Base-by-base conservation (phyloP, 345 rosid species). In the Populus deltoides region DNA sequence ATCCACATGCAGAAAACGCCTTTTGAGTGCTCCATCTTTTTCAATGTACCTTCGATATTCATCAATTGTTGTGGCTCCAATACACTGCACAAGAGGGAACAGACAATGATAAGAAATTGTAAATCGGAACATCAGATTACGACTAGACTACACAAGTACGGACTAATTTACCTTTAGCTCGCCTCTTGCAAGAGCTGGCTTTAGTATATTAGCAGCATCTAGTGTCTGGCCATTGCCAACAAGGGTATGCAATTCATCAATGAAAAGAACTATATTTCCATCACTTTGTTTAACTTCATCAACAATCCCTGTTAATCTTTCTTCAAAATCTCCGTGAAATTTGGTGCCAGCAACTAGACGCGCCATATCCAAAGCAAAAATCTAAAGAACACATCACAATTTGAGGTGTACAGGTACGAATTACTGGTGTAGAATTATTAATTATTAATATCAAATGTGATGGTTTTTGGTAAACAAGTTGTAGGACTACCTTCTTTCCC, bases 171-270 rank as follows among this genome's bases (percentile, higher is more conserved):
- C 99, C 97, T 96, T 98, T 85, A 96, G 82, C 88, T 96, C 99
- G 82, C 99, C 99, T 89, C 99, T 90, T 22, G 99, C 99, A 85
- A 96, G 98, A 79, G 99, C 94, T 25, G 99, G 99, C 83, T 96
- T 96, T 86, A 96, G 85, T 78, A 96, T 96, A 85, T 92, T 94
- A 71, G 99, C 99, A 79, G 99, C 99, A 89, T 94, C 98, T 36
- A 96, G 94, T 0, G 99, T 96, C 98, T 15, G 97, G 99, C 98
- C 81, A 97, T 98, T 33, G 99, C 98, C 73, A 97, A 98, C 59
- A 96, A 96, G 75, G 22, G 97, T 96, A 86, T 96, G 99, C 75
- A 96, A 98, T 85, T 96, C 99, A 90, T 96, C 99, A 77, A 96
- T 96, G 81, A 94, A 96, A 47, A 96, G 90, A 79, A 96, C 94